Evolutionary conservation across 2,329 filamentous ascomycete species (phyloP).

Genomic region (Penicillium expansum): DNA sequence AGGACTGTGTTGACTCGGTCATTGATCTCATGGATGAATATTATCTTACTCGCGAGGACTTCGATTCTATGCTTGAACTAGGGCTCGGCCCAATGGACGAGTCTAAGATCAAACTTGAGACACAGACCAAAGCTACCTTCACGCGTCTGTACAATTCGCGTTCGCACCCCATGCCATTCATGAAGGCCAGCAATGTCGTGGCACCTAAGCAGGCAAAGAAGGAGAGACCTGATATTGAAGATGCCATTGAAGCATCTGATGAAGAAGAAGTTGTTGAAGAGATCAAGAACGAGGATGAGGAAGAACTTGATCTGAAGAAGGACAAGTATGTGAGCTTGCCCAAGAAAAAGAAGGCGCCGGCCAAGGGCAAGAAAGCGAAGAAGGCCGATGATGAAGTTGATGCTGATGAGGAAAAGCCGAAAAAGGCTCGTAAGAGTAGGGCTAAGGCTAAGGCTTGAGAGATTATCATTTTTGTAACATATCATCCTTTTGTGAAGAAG

Average conservation of each 20-base stretch:
- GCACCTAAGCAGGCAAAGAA: slow-evolving; percentile 68
- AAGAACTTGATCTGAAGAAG: slow-evolving; percentile 80
- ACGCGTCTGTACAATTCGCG: slow-evolving; percentile 86
- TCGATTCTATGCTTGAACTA: slow-evolving; percentile 87
- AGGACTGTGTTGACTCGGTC: slow-evolving; percentile 74
- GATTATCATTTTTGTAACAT: slow-evolving; percentile 11
- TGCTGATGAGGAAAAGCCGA: slow-evolving; percentile 54
- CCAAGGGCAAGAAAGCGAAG: slow-evolving; percentile 40
- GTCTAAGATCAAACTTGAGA: slow-evolving; percentile 71
- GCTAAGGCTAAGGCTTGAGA: slow-evolving; percentile 27
- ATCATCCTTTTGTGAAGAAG: slow-evolving; percentile 1
- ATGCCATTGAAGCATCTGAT: slow-evolving; percentile 91
- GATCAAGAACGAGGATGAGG: slow-evolving; percentile 65
- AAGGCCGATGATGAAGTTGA: slow-evolving; percentile 41
- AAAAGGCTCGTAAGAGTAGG: slow-evolving; percentile 45
- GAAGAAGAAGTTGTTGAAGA: slow-evolving; percentile 60
- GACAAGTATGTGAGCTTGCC: slow-evolving; percentile 96
- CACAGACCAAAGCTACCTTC: slow-evolving; percentile 83
- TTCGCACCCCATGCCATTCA: slow-evolving; percentile 88
- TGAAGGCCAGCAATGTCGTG: slow-evolving; percentile 79
- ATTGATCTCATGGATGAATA: slow-evolving; percentile 98
- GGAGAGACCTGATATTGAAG: slow-evolving; percentile 89
- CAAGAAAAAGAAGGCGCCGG: slow-evolving; percentile 63
- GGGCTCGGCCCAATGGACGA: slow-evolving; percentile 82
- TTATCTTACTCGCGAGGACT: slow-evolving; percentile 90